These are phyloP conservation scores for Graphilbum fragrans DNA, from an alignment of 2,329 filamentous ascomycete genomes.

Conservation along the genomic window DNA sequence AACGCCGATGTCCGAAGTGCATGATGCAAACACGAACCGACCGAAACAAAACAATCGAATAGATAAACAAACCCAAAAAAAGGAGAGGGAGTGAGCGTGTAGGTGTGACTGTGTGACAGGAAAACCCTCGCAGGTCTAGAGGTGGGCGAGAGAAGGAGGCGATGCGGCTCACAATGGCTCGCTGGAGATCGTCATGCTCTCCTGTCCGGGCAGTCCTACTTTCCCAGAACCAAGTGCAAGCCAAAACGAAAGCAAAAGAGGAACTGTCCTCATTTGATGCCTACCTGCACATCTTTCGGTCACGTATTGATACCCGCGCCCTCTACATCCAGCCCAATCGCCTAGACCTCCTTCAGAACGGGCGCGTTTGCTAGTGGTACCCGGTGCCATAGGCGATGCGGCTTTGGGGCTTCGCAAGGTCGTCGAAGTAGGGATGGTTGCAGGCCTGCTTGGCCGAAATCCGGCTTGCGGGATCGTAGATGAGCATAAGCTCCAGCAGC, in stretches of 20 bases:
- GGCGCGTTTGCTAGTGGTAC: conserved; percentile 18
- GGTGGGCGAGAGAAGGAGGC: too few species aligned
- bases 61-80: background rate
- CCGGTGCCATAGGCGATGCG: conserved; percentile 13
- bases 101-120: background rate
- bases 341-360: background rate
- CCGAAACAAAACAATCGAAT: background rate
- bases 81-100: background rate
- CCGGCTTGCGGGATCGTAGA: conserved; percentile 72
- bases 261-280: too few species aligned
- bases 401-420: conserved; percentile 16
- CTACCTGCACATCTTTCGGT: too few species aligned
- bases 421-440: conserved; percentile 64
- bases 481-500: conserved; percentile 54
- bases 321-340: too few species aligned
- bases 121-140: too few species aligned
- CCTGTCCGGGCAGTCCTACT: too few species aligned
- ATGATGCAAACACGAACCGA: background rate
- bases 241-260: too few species aligned
- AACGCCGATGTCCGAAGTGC: too few species aligned
- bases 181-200: too few species aligned
- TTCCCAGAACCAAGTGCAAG: too few species aligned
- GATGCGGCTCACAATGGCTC: too few species aligned
- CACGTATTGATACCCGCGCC: too few species aligned
- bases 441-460: conserved; percentile 84